phyloP scores from a whole-genome alignment of 176 grass and related monocot species.

The Avena sativa region DNA sequence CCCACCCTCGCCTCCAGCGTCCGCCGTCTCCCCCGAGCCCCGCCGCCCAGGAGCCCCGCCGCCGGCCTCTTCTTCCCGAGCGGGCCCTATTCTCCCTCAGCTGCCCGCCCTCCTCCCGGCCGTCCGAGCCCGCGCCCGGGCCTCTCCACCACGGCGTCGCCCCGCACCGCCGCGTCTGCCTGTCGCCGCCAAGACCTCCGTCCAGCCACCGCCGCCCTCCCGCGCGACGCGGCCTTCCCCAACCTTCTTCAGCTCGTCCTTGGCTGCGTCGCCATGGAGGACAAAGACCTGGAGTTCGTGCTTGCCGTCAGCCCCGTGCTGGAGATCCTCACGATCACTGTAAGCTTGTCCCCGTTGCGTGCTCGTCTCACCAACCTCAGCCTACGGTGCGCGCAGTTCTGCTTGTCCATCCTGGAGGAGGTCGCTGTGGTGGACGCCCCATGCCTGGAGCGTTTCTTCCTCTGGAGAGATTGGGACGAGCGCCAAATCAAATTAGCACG shows the following conservation, averaged over 20 bases:
- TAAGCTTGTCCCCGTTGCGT: not conserved
- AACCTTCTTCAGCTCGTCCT: not conserved
- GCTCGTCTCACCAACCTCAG: conserved; percentile 28
- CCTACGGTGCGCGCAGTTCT: conserved; percentile 36
- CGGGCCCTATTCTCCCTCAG: too few relatives aligned
- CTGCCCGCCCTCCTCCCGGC: too few relatives aligned
- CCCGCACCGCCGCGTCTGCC: too few relatives aligned
- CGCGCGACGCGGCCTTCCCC: not conserved
- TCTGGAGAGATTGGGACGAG: not conserved
- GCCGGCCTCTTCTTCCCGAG: too few relatives aligned
- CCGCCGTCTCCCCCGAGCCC: too few relatives aligned
- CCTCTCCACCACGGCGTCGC: too few relatives aligned
- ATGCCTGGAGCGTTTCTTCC: conserved; percentile 17
- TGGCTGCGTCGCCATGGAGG: not conserved
- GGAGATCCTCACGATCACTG: not conserved
- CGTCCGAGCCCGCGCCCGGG: too few relatives aligned
- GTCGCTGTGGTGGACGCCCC: conserved; percentile 18
- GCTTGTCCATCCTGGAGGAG: not conserved
- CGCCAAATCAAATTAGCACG: not conserved
- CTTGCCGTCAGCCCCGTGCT: conserved; percentile 23
- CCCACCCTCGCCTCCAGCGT: too few relatives aligned
- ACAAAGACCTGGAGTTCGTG: conserved; percentile 24
- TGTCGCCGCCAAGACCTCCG: too few relatives aligned
- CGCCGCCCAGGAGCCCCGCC: too few relatives aligned
- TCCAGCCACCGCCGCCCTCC: not conserved